phyloP scores from a whole-genome alignment of 495 filamentous ascomycete species.

The Podospora sp. region DNA sequence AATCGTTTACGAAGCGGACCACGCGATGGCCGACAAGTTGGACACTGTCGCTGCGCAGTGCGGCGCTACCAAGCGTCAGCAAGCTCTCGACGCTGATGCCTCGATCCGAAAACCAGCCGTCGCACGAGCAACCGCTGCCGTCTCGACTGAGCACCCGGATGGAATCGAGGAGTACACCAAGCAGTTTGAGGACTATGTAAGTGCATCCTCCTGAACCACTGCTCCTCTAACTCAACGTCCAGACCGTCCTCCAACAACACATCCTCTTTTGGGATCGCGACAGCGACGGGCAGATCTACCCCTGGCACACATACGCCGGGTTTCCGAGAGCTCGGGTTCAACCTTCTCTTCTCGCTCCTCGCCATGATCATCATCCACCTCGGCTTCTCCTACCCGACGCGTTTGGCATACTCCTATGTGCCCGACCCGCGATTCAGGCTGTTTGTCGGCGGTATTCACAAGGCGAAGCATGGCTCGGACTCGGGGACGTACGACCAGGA shows the following conservation, averaged over 20 bases:
- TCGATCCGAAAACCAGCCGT: conserved; percentile 28
- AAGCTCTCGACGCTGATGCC: conserved; percentile 19
- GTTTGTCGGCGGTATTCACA: conserved; percentile 53
- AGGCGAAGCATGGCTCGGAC: conserved; percentile 62
- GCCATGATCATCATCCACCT: conserved; percentile 51
- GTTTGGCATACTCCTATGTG: conserved; percentile 45
- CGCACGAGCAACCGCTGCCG: conserved; percentile 42
- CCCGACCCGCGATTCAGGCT: conserved; percentile 50
- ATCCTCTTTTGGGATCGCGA: conserved; percentile 53
- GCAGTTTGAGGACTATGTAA: conserved; percentile 13
- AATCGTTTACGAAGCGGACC: no score
- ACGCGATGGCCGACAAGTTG: conserved; percentile 6
- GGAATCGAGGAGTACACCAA: conserved; percentile 33
- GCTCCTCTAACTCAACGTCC: conserved; percentile 6
- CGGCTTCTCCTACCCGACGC: conserved; percentile 56
- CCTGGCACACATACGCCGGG: conserved; percentile 56
- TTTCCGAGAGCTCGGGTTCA: conserved; percentile 57
- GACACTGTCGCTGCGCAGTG: conserved; percentile 4
- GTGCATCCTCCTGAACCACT: neutral
- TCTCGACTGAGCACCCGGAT: conserved; percentile 33
- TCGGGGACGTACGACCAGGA: conserved; percentile 55
- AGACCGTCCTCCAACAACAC: conserved; percentile 56
- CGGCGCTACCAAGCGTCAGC: conserved; percentile 19
- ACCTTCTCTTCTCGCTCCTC: conserved; percentile 47
- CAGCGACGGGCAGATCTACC: conserved; percentile 54